Percentiles rank a stretch among this genome's conserved stretches.
Conservation (phyloP, 1,139 yeast species). For the Saccharomyces hybrid region DNA sequence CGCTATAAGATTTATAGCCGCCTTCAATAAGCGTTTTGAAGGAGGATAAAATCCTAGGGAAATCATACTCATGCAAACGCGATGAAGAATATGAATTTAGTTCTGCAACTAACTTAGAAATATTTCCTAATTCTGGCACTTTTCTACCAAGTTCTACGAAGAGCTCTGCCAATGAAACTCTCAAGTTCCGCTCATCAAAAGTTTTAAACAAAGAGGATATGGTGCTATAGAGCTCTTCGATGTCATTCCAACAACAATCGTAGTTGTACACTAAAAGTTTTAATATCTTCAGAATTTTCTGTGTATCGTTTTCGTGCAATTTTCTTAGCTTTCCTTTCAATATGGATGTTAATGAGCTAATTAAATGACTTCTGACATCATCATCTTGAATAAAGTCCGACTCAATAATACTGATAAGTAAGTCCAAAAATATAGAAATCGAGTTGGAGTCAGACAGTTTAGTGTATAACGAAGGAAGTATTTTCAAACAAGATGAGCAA, state of each 20-base stretch:
- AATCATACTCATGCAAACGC: conserved; percentile 71
- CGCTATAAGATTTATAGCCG: conserved; percentile 38
- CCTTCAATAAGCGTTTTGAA: conserved; percentile 59
- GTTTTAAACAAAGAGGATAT: conserved; percentile 54
- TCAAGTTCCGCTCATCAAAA: conserved; percentile 51
- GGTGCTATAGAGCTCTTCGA: conserved; percentile 47
- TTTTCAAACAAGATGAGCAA: conserved; percentile 46
- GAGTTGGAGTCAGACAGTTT: conserved; percentile 41
- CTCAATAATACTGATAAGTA: conserved; percentile 50
- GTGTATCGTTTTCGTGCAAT: conserved; percentile 48
- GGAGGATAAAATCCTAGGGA: conserved; percentile 63
- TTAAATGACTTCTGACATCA: conserved; percentile 47
- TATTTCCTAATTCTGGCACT: conserved; percentile 39
- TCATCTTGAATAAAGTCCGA: conserved; percentile 54
- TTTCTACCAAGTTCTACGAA: conserved; percentile 53
- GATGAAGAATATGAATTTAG: conserved; percentile 61
- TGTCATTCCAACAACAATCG: conserved; percentile 47
- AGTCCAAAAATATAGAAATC: conserved; percentile 45
- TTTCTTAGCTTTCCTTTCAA: conserved; percentile 53
- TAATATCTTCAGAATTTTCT: conserved; percentile 53
- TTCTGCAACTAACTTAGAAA: conserved; percentile 48
- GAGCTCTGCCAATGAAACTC: conserved; percentile 53
- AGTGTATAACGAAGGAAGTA: conserved; percentile 46
- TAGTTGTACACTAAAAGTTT: conserved; percentile 46
- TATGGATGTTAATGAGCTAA: conserved; percentile 53